Evolutionary conservation across 164 flowering plant genomes (phyloP), one percentile per base, ranked within the genome.

Genomic region (Houttuynia cordata): DNA sequence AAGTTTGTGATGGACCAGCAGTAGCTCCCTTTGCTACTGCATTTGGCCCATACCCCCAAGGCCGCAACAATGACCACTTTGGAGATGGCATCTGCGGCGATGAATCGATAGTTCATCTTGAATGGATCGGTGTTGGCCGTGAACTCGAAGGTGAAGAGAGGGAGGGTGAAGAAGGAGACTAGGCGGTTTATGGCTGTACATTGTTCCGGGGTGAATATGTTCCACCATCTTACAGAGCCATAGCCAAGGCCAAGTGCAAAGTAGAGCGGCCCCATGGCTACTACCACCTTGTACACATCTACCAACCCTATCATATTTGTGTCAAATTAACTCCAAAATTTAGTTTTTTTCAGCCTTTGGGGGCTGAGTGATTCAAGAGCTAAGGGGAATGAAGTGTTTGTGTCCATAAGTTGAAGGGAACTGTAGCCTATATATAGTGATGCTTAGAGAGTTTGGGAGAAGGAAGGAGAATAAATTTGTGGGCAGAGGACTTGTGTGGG

Each of bases 1-100:
- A 79, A 88, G 70, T 77, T 77, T 10, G 91, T 88, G 18, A 88
- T 83, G 13, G 79, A 77, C 91, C 92, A 88, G 50, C 78, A 49
- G 45, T 71, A 82, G 65, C 79, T 80, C 15, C 85, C 96, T 51
- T 83, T 82, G 63, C 73, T 68, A 42, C 82, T 76, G 30, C 73
- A 79, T 77, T 76, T 82, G 8, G 86, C 84, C 92, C 90, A 88
- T 0, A 79, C 55, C 10, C 61, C 83, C 1, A 88, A 52, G 4
- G 80, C 80, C 14, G 62, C 23, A 3, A 79, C 76, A 8, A 84
- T 75, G 5, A 85, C 39, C 17, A 76, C 30, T 71, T 85, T 88
- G 1, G 90, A 79, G 10, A 85, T 68, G 3, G 70, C 83, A 53
- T 88, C 96, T 0, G 85, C 92, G 0, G 58, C 88, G 7, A 88